Evolutionary conservation across 2,329 filamentous ascomycete genomes (phyloP).

Genomic region (Microdochium paspali): DNA sequence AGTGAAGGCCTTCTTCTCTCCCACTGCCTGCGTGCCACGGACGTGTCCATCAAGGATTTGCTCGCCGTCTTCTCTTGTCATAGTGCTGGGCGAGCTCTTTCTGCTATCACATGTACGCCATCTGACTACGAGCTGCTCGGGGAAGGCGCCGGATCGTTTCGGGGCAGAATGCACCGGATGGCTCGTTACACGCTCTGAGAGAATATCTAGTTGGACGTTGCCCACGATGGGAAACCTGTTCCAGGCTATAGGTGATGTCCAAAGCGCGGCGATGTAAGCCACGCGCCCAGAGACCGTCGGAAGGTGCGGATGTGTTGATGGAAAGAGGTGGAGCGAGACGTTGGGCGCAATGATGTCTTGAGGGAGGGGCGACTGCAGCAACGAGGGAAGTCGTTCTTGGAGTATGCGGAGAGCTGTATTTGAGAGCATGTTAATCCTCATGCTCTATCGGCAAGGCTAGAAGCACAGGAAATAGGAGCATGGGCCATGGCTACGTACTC

Average conservation of each 20-base stretch:
- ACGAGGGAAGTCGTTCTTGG: constrained; percentile 56
- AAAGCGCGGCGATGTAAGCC: constrained; percentile 85
- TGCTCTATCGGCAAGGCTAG: too few relatives aligned
- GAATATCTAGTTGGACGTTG: constrained; percentile 78
- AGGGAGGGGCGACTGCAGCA: constrained; percentile 58
- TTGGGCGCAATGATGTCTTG: constrained; percentile 69
- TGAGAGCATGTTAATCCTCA: too few relatives aligned
- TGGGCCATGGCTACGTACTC: constrained; percentile 42
- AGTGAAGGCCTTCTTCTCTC: constrained; percentile 68
- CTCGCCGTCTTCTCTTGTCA: constrained; percentile 6
- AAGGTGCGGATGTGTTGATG: constrained; percentile 74
- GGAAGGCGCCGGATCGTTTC: constrained; percentile 40
- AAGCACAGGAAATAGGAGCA: too few relatives aligned
- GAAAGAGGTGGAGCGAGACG: constrained; percentile 62
- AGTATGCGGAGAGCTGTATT: constrained; percentile 50
- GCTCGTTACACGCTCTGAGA: constrained; percentile 80
- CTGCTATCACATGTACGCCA: constrained; percentile 63
- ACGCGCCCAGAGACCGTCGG: constrained; percentile 87
- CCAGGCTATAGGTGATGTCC: constrained; percentile 95
- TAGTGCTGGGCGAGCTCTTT: constrained; percentile 15
- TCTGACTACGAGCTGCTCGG: constrained; percentile 81
- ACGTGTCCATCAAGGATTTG: constrained; percentile 24
- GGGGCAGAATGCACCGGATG: constrained; percentile 39
- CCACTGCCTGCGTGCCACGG: constrained; percentile 34
- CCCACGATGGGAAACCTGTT: constrained; percentile 84